Evolutionary conservation across 192 early-diverging fungal species (phyloP).

Genomic region (Gamsiella multidivaricata): DNA sequence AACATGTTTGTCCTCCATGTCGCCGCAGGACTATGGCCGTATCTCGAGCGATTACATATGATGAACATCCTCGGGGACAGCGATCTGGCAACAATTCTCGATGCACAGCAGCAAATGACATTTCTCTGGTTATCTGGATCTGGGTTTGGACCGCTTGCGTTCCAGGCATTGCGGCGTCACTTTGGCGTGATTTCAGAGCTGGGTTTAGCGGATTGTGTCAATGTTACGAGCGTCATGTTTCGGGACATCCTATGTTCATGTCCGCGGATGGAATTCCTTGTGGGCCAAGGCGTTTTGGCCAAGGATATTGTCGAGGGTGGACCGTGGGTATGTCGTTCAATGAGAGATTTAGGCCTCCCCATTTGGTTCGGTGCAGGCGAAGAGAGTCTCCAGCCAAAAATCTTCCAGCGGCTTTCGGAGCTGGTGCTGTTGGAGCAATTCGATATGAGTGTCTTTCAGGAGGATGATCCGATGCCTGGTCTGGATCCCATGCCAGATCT

Average conservation of each 20-base stretch:
- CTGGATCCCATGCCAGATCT: too few relatives aligned
- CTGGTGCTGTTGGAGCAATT: too few relatives aligned
- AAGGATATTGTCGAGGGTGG: background rate
- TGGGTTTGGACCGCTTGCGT: background rate
- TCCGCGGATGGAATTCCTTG: background rate
- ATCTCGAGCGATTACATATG: background rate
- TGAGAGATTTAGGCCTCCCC: background rate
- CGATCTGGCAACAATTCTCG: background rate
- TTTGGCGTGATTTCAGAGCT: background rate
- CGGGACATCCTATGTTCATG: background rate
- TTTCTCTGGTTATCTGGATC: background rate
- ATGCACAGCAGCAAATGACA: background rate
- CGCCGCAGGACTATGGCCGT: background rate
- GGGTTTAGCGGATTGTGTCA: background rate
- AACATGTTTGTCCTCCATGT: background rate
- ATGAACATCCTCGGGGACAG: background rate
- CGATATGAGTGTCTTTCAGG: too few relatives aligned
- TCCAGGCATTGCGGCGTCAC: background rate
- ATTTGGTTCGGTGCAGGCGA: too few relatives aligned
- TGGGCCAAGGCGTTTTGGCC: background rate
- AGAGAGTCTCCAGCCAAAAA: too few relatives aligned
- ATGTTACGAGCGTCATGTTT: background rate
- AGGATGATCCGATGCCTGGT: too few relatives aligned
- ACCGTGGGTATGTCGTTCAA: background rate
- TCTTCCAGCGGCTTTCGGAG: too few relatives aligned